A percentile compares a stretch with the other conserved stretches of the same genome.
Evolutionary conservation across 257 asterid species (phyloP).

Genomic region (Nicotiana paniculata): DNA sequence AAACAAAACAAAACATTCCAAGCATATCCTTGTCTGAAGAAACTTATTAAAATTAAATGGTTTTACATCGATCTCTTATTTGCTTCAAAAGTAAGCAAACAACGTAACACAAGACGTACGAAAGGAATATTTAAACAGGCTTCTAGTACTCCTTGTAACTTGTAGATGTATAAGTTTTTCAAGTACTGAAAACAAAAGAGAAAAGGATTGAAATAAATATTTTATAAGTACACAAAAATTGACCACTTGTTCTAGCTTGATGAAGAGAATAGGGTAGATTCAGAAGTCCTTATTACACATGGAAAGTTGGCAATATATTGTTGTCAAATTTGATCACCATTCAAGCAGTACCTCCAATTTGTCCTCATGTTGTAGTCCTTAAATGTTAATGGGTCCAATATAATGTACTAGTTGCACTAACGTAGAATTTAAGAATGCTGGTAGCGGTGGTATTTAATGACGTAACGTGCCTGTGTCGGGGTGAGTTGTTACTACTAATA

Average conservation of each 20-base stretch:
- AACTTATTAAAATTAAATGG: no score
- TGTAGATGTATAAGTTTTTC: not conserved
- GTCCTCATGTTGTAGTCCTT: no score
- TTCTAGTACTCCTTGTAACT: not conserved
- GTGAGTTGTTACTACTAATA: no score
- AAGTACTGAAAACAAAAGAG: not conserved
- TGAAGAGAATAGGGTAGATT: not conserved
- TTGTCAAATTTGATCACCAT: not conserved
- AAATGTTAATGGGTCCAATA: not conserved
- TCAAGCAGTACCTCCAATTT: not conserved
- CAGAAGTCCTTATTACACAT: not conserved
- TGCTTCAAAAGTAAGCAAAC: not conserved
- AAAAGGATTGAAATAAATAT: not conserved
- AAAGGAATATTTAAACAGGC: not conserved
- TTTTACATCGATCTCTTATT: not conserved
- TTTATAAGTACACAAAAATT: not conserved
- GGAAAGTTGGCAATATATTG: not conserved
- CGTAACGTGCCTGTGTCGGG: not conserved
- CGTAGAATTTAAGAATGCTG: not conserved
- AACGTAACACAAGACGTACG: not conserved
- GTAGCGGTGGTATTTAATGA: not conserved
- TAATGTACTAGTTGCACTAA: not conserved
- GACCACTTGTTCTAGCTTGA: not conserved
- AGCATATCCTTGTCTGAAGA: not conserved
- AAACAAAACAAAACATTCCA: no score